Conservation (phyloP, 768 basidiomycete genomes). For the Exidia glandulosa region DNA sequence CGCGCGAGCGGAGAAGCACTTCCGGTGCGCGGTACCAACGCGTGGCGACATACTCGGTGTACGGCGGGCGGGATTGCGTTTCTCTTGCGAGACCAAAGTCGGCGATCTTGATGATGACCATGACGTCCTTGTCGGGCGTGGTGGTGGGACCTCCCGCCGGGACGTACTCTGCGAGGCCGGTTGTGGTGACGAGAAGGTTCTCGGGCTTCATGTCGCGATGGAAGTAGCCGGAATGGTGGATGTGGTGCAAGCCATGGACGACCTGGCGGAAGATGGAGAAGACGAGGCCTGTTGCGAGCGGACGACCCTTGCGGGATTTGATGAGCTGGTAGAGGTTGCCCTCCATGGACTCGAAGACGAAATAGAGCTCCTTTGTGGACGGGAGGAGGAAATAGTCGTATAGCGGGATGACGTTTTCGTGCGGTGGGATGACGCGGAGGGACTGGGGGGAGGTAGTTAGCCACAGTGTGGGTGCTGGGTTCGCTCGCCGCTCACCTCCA, state of each 20-base stretch:
- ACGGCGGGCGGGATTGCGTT: slow-evolving; percentile 78
- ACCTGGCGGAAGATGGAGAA: slow-evolving; percentile 93
- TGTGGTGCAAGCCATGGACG: slow-evolving; percentile 81
- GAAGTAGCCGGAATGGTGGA: slow-evolving; percentile 88
- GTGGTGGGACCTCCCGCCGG: slow-evolving; percentile 41
- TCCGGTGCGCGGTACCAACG: slow-evolving; percentile 99
- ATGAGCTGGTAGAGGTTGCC: slow-evolving; percentile 99
- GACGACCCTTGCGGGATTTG: slow-evolving; percentile 88
- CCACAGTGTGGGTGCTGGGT: slow-evolving; percentile 9
- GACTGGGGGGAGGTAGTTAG: slow-evolving; percentile 43
- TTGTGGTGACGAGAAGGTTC: slow-evolving; percentile 96
- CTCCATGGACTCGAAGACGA: slow-evolving; percentile 99
- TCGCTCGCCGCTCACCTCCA: slow-evolving; percentile 53
- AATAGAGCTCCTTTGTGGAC: slow-evolving; percentile 90
- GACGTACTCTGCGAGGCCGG: slow-evolving; percentile 86
- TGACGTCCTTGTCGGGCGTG: slow-evolving; percentile 82
- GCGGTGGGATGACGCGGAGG: slow-evolving; percentile 84
- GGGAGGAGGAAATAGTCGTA: slow-evolving; percentile 99
- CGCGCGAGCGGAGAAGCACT: slow-evolving; percentile 79
- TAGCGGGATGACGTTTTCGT: slow-evolving; percentile 94
- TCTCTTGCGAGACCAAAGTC: slow-evolving; percentile 96
- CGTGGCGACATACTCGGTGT: slow-evolving; percentile 99
- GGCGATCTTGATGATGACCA: slow-evolving; percentile 93
- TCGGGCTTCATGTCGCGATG: slow-evolving; percentile 99
- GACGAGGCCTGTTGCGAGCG: slow-evolving; percentile 92